Base-by-base conservation (phyloP, 2,329 filamentous ascomycete species). In the Fusarium neocosmosporiellum region DNA sequence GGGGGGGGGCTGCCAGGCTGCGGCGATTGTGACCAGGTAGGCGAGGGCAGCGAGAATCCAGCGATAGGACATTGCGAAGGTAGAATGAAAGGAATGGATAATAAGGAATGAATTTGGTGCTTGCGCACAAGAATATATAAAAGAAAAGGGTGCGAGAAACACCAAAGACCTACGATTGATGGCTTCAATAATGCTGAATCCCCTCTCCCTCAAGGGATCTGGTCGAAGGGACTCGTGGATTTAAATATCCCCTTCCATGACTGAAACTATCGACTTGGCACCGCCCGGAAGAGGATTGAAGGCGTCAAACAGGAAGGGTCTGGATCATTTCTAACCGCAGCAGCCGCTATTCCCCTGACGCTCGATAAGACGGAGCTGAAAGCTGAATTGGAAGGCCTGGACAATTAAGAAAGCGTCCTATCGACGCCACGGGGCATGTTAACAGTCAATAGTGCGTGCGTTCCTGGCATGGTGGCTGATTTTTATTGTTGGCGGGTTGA, bases 1-100 rank as follows among this genome's bases (percentile, higher is more conserved):
- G n/a, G 55, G 31, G 3, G 86, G 85, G 0, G 83, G 75, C 4
- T 78, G 72, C 69, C 75, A 79, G 46, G 86, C 86, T 0, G 77
- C 70, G n/a, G 76, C 81, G 13, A 82, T 55, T 24, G 79, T 73
- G 24, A 78, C 66, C 24, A 83, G 69, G 31, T 78, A 78, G 36
- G 81, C 70, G 29, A 83, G 58, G 36, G 78, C 59, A 13, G 78
- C 54, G 29, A 81, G 8, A 11, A 75, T 62, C 57, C 66, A 65
- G n/a, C 59, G 27, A 58, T 65, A 70, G 20, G 74, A 65, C 78
- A 81, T 81, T 53, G 55, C 69, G 54, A 59, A 9, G 18, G 24
- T 18, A 33, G 11, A 34, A 6, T 39, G 20, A 18, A 33, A 22
- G 22, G 27, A 33, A 57, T 13, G 14, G 63, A 66, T 27, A 24